These are phyloP conservation scores for Exutisphaerella laricina DNA, from an alignment of 2,329 filamentous ascomycete species.

Conservation along the genomic window DNA sequence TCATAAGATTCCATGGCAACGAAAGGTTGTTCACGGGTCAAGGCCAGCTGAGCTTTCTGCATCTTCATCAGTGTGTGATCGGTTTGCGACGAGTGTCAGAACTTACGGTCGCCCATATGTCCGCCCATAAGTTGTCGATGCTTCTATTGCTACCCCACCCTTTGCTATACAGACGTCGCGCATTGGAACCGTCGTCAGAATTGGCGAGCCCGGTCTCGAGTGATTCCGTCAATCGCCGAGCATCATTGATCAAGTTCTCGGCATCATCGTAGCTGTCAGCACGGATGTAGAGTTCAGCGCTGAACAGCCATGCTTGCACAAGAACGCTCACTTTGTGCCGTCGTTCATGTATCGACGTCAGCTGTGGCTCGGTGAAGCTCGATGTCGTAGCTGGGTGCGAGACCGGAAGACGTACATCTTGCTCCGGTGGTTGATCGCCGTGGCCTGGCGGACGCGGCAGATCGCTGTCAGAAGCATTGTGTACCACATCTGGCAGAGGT, in stretches of 20 bases:
- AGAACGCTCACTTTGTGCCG: constrained; percentile 56
- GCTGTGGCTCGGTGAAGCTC: constrained; percentile 42
- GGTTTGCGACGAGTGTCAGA: no score
- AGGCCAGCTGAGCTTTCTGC: constrained; percentile 62
- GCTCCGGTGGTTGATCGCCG: constrained; percentile 37
- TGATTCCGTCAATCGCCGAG: constrained; percentile 64
- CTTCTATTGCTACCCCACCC: constrained; percentile 78
- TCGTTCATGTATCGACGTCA: constrained; percentile 47
- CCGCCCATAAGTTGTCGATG: constrained; percentile 76
- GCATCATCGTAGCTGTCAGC: constrained; percentile 76
- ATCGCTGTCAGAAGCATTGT: constrained; percentile 35
- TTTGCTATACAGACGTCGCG: constrained; percentile 55
- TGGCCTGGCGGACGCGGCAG: constrained; percentile 38
- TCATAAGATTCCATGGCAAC: constrained; percentile 74
- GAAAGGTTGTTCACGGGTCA: constrained; percentile 58
- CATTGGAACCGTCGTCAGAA: constrained; percentile 54
- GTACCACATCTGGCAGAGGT: constrained; percentile 34
- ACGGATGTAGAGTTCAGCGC: constrained; percentile 79
- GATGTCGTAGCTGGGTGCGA: constrained; percentile 34
- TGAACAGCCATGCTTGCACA: constrained; percentile 81
- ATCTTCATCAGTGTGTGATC: no score
- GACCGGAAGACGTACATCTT: constrained; percentile 41
- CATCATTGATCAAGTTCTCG: constrained; percentile 73
- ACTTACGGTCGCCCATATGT: constrained; percentile 74
- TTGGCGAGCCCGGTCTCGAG: constrained; percentile 61